These are phyloP conservation scores for Ceratocystis lukuohia DNA, from an alignment of 2,329 filamentous ascomycete genomes.

Conservation along the genomic window DNA sequence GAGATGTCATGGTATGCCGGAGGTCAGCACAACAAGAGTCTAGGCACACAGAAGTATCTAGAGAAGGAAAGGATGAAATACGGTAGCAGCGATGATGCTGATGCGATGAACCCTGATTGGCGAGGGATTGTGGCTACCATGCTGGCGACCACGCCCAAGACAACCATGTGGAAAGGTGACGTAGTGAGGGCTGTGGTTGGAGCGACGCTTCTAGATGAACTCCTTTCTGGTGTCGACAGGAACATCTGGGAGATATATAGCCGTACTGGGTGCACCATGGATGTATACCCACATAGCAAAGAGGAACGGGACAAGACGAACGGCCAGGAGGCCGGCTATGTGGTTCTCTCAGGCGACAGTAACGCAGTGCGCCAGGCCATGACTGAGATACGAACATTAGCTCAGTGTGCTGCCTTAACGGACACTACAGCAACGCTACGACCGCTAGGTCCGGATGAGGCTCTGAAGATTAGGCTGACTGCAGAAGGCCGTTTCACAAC, in stretches of 20 bases:
- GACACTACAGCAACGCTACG: conserved; percentile 23
- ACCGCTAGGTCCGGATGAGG: conserved; percentile 4
- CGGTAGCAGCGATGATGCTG: not conserved
- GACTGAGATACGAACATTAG: conserved; percentile 12
- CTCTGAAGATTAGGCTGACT: not conserved
- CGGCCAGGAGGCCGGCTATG: conserved; percentile 20
- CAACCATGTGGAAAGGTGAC: conserved; percentile 25
- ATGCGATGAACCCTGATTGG: conserved; percentile 27
- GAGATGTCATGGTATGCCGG: not conserved
- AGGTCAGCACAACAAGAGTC: conserved; percentile 3
- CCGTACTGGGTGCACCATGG: conserved; percentile 21
- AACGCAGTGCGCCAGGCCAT: conserved; percentile 25
- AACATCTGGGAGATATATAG: conserved; percentile 26
- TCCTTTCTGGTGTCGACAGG: conserved; percentile 21
- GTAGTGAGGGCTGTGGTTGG: conserved; percentile 30
- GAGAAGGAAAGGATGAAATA: not conserved
- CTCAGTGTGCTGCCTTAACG: conserved; percentile 26
- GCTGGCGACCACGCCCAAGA: conserved; percentile 27
- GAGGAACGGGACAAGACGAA: not conserved
- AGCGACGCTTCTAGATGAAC: conserved; percentile 23
- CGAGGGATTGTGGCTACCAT: conserved; percentile 29
- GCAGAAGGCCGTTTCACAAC: conserved; percentile 16
- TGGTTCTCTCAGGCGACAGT: conserved; percentile 27
- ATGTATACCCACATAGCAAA: conserved; percentile 16
- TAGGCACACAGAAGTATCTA: conserved; percentile 6